A percentile compares a stretch with the other conserved stretches of the same genome.
Conservation (phyloP, 257 asterid genomes). For the Cordia subcordata region DNA sequence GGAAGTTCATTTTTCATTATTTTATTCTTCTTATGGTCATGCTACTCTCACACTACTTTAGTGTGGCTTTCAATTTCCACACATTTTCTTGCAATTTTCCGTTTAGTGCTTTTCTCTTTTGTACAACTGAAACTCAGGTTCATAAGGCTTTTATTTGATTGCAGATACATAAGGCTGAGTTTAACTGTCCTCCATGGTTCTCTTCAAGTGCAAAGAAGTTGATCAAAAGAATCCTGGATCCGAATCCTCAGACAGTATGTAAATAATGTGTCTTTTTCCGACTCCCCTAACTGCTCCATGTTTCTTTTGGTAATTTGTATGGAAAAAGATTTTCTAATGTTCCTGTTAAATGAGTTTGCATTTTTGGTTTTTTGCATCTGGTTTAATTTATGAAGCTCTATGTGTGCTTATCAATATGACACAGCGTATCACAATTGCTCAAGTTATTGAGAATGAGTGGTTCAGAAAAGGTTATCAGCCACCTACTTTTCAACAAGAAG, state of each 20-base stretch:
- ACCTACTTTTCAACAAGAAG: slow-evolving; percentile 72
- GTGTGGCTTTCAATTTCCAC: too few relatives aligned
- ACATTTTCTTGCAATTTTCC: neutral
- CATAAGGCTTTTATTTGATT: slow-evolving; percentile 19
- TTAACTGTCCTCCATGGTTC: slow-evolving; percentile 85
- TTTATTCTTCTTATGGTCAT: too few relatives aligned
- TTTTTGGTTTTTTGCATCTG: neutral
- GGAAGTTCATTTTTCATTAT: too few relatives aligned
- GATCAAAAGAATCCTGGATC: slow-evolving; percentile 86
- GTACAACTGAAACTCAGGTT: slow-evolving; percentile 3
- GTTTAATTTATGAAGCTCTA: neutral
- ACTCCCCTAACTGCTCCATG: too few relatives aligned
- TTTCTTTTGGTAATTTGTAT: too few relatives aligned
- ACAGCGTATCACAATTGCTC: slow-evolving; percentile 79
- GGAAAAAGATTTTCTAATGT: too few relatives aligned
- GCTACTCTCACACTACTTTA: too few relatives aligned
- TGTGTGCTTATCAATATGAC: slow-evolving; percentile 10
- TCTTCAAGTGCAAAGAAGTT: slow-evolving; percentile 78
- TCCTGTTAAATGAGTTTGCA: neutral
- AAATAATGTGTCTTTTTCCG: neutral
- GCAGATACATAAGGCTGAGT: slow-evolving; percentile 93
- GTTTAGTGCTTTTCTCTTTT: neutral
- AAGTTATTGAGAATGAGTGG: slow-evolving; percentile 87
- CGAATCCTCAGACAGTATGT: slow-evolving; percentile 81
- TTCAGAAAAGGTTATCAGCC: slow-evolving; percentile 89